A percentile compares a stretch with the other conserved stretches of the same genome.
These are phyloP conservation scores for Barnettozyma botsteinii DNA, from an alignment of 805 yeast genomes.

Conservation along the genomic window DNA sequence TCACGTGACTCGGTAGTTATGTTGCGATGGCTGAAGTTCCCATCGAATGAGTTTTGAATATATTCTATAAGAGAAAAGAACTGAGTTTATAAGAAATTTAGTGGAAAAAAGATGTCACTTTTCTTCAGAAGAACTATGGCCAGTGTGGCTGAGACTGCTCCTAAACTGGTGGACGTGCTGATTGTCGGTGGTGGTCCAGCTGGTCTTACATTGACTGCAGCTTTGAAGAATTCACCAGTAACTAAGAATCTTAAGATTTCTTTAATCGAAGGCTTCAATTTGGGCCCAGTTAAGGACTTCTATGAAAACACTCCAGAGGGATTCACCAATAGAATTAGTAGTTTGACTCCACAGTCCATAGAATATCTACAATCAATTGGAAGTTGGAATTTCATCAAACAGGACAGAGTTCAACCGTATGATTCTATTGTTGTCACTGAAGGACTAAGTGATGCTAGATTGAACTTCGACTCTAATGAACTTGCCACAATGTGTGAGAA, in stretches of 20 bases:
- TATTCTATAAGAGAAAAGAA: too few relatives aligned
- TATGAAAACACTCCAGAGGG: conserved; percentile 33
- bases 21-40: background rate
- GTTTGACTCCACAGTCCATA: conserved; percentile 78
- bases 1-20: background rate
- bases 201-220: conserved; percentile 81
- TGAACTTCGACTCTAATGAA: conserved; percentile 63
- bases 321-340: conserved; percentile 76
- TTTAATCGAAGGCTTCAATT: conserved; percentile 66
- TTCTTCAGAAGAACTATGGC: conserved; percentile 23
- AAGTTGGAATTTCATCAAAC: conserved; percentile 63
- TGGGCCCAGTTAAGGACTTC: conserved; percentile 45
- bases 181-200: conserved; percentile 98
- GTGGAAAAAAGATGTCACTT: conserved; percentile 12
- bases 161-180: conserved; percentile 54
- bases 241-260: conserved; percentile 57
- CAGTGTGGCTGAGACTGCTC: conserved; percentile 8
- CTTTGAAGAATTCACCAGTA: conserved; percentile 61
- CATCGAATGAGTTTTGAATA: background rate
- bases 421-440: conserved; percentile 84
- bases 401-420: conserved; percentile 72
- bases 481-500: conserved; percentile 88
- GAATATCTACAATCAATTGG: conserved; percentile 63
- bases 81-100: too few relatives aligned
- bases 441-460: conserved; percentile 61